Percentiles rank a stretch among this genome's conserved stretches.
These are phyloP conservation scores for Pseudopyricularia javanii DNA, from an alignment of 2,329 filamentous ascomycete genomes.

Conservation along the genomic window DNA sequence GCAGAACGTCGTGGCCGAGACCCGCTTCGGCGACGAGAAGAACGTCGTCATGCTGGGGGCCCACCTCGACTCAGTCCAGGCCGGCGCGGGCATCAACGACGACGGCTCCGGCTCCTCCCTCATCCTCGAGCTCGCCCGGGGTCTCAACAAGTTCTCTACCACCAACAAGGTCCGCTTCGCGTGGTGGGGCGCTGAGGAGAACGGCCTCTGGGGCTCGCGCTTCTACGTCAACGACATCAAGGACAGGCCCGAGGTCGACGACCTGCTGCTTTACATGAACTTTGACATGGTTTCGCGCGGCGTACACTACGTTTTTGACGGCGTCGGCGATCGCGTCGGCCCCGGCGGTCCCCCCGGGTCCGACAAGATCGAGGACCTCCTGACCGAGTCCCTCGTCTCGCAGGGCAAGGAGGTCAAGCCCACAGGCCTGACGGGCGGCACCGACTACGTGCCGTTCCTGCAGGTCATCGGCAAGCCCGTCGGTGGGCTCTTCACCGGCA, in stretches of 20 bases:
- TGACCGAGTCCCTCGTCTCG: constrained; percentile 10
- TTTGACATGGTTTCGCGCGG: constrained; percentile 43
- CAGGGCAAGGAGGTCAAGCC: constrained; percentile 38
- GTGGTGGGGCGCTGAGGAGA: constrained; percentile 46
- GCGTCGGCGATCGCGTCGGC: constrained; percentile 50
- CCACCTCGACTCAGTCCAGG: constrained; percentile 50
- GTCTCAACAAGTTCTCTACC: constrained; percentile 26
- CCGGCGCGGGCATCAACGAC: constrained; percentile 65
- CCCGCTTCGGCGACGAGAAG: constrained; percentile 41
- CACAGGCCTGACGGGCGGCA: constrained; percentile 43
- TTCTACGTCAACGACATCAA: constrained; percentile 31
- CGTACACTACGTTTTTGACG: constrained; percentile 41
- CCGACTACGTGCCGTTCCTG: constrained; percentile 56
- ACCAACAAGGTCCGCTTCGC: constrained; percentile 44
- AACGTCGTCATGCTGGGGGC: constrained; percentile 56
- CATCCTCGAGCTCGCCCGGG: constrained; percentile 49
- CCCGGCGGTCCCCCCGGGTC: constrained; percentile 37
- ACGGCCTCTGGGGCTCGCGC: constrained; percentile 46
- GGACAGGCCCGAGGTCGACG: constrained; percentile 29
- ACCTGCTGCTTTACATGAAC: constrained; percentile 42
- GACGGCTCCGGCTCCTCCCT: constrained; percentile 57
- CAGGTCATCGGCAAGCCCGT: constrained; percentile 45
- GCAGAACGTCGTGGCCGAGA: constrained; percentile 52
- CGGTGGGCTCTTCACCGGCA: constrained; percentile 54
- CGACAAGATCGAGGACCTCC: constrained; percentile 39